phyloP scores from a whole-genome alignment of 495 filamentous ascomycete genomes.

The Talaromyces wortmannii region DNA sequence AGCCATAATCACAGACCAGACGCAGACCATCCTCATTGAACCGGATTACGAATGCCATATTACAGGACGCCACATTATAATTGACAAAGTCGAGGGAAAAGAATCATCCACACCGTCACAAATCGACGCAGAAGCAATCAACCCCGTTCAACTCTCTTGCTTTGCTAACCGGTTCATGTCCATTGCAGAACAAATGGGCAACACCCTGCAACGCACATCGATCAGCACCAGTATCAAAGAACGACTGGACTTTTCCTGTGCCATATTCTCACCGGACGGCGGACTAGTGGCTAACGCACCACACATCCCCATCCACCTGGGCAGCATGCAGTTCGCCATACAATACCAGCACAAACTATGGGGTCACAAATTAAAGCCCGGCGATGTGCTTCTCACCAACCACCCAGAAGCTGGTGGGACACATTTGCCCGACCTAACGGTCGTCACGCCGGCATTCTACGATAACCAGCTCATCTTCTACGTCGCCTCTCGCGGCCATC shows the following conservation, averaged over 20 bases:
- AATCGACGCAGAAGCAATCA: slow-evolving; percentile 71
- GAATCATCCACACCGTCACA: slow-evolving; percentile 70
- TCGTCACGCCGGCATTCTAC: slow-evolving; percentile 78
- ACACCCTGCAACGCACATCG: slow-evolving; percentile 91
- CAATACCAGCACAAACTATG: slow-evolving; percentile 90
- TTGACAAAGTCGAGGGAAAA: slow-evolving; percentile 51
- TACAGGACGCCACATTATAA: slow-evolving; percentile 37
- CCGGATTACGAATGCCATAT: slow-evolving; percentile 58
- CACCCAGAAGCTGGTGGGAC: slow-evolving; percentile 95
- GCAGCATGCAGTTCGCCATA: slow-evolving; percentile 93
- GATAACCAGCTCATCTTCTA: slow-evolving; percentile 92
- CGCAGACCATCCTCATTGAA: slow-evolving; percentile 93
- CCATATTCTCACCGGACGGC: slow-evolving; percentile 82
- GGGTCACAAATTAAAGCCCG: slow-evolving; percentile 76
- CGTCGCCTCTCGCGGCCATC: slow-evolving; percentile 90
- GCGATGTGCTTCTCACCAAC: slow-evolving; percentile 93
- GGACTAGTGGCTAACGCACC: slow-evolving; percentile 93
- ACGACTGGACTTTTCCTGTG: slow-evolving; percentile 92
- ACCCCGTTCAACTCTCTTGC: slow-evolving; percentile 91
- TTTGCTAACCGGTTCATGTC: slow-evolving; percentile 99
- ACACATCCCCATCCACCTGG: slow-evolving; percentile 88
- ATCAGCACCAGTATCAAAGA: slow-evolving; percentile 99
- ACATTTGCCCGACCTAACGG: slow-evolving; percentile 86
- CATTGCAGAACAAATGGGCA: slow-evolving; percentile 97
- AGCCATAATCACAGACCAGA: slow-evolving; percentile 88